Base-by-base conservation (phyloP, 345 rosid genomes). In the Murraya koenigii region DNA sequence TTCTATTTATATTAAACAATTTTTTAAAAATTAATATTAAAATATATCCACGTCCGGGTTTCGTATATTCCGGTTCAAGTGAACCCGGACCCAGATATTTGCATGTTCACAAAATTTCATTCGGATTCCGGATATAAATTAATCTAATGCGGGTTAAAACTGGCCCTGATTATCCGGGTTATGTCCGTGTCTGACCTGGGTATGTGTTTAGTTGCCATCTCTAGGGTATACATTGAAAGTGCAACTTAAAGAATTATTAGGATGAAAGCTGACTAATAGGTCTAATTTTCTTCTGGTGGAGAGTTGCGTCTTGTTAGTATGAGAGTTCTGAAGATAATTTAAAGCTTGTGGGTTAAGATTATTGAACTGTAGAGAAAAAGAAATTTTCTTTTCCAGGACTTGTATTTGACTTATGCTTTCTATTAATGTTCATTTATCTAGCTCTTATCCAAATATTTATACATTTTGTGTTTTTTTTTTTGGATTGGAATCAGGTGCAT, bases 401-500 rank as follows among this genome's bases (percentile, higher is more conserved):
- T 59, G 32, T 30, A 59, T 59, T 59, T 44, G 39, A 55, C 55
- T 15, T 47, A 69, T 32, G 28, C 1, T 58, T 61, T 47, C 32
- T 30, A 49, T 1, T 47, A 41, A 41, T 41, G 47, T 41, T 41
- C 47, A 41, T 41, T 41, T 41, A 41, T 41, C 47, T 41, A 41
- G 47, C 47, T 41, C 47, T 41, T 41, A 41, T 41, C 47, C 47
- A 5, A 2, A 68, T 4, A 75, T 17, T 39, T 62, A 52, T 14
- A 44, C 36, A 17, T 54, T 54, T 32, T 77, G 30, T 74, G 75
- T 13, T 13, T 7, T 36, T 23, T 64, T 14, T 44, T 64, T 60
- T 80, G 49, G 66, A n/a, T n/a, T n/a, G n/a, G 72, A 74, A 80
- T 79, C 86, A 96, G 99, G 94, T 96, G 54, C 99, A 96, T 85